Conservation (phyloP, 306 rosid species). For the Elaeagnus macrophylla region DNA sequence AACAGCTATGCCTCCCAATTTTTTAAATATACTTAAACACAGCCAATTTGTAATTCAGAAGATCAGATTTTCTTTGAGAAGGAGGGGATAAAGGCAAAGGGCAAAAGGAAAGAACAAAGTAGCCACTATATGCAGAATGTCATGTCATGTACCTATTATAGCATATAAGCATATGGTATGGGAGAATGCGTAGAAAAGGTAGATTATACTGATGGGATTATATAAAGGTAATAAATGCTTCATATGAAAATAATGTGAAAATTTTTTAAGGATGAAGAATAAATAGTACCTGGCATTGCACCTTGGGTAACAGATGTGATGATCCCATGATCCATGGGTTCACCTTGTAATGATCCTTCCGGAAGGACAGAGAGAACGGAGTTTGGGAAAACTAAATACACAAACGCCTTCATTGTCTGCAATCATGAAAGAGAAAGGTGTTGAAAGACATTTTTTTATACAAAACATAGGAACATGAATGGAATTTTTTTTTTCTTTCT, state of each 20-base stretch:
- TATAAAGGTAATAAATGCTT: not conserved
- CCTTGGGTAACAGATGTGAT: slow-evolving; percentile 88
- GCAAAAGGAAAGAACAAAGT: no score
- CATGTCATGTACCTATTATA: not conserved
- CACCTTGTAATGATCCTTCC: slow-evolving; percentile 34
- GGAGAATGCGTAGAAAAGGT: not conserved
- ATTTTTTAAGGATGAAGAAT: not conserved
- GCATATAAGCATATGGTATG: not conserved
- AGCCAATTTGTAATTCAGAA: no score
- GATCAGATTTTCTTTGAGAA: no score
- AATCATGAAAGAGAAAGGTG: slow-evolving; percentile 14
- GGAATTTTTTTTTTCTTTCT: not conserved
- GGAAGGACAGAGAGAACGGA: slow-evolving; percentile 38
- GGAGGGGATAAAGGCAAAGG: no score
- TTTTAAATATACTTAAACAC: no score
- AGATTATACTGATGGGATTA: not conserved
- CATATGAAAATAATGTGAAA: not conserved
- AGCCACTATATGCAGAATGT: not conserved
- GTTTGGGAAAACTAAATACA: slow-evolving; percentile 85
- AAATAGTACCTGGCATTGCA: slow-evolving; percentile 66
- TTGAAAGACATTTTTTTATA: not conserved
- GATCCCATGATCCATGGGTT: slow-evolving; percentile 72
- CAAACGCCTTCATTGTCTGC: slow-evolving; percentile 78
- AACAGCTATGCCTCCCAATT: no score
- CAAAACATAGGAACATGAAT: not conserved